These are phyloP conservation scores for Areca catechu DNA, from an alignment of 176 grass and related monocot species.

Conservation along the genomic window DNA sequence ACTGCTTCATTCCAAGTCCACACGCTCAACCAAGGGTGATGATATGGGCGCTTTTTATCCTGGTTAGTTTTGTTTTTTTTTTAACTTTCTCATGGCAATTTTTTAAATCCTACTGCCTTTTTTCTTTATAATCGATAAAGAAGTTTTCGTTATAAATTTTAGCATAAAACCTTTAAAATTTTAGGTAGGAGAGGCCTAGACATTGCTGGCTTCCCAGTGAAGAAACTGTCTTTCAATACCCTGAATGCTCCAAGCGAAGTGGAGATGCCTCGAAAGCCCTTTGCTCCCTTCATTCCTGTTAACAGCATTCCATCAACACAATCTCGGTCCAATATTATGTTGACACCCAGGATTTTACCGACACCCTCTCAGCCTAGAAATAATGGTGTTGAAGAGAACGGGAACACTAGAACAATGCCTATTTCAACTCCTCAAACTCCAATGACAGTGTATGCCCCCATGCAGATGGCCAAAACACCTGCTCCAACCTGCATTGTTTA, in stretches of 20 bases:
- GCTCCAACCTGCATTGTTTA: conserved; percentile 18
- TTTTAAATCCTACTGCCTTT: no score
- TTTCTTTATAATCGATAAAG: no score
- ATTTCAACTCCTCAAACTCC: conserved; percentile 24
- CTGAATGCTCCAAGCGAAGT: conserved; percentile 24
- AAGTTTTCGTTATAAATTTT: no score
- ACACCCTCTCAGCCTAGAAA: conserved; percentile 15
- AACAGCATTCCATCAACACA: conserved; percentile 17
- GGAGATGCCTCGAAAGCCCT: conserved; percentile 43
- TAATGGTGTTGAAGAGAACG: conserved; percentile 25
- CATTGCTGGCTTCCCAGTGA: conserved; percentile 27
- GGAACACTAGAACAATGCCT: conserved; percentile 19
- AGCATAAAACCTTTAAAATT: neutral
- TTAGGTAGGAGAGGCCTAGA: conserved; percentile 41
- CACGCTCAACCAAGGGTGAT: conserved; percentile 35
- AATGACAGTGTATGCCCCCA: conserved; percentile 21
- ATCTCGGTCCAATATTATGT: no score
- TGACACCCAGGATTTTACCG: no score
- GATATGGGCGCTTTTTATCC: conserved; percentile 36
- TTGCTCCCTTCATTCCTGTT: conserved; percentile 27
- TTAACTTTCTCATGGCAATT: no score
- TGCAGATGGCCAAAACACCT: conserved; percentile 46
- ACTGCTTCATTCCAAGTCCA: conserved; percentile 30
- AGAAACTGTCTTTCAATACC: conserved; percentile 51
- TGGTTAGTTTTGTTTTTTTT: conserved; percentile 25